Evolutionary conservation across 495 filamentous ascomycete species (phyloP).

Genomic region (Lophiotrema nucula): DNA sequence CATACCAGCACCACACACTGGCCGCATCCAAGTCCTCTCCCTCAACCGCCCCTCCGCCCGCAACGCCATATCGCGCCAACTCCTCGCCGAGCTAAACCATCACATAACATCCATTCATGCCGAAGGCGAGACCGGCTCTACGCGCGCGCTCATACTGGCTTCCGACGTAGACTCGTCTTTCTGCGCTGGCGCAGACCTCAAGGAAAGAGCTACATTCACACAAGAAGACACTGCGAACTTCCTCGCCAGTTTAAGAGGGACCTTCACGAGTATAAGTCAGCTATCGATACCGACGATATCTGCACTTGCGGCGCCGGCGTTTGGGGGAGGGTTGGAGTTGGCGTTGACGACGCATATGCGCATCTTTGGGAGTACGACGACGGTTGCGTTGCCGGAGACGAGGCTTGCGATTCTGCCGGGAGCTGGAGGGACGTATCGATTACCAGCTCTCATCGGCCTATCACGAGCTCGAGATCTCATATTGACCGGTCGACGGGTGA

Average conservation of each 20-base stretch:
- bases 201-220: conserved; percentile 76
- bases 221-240: conserved; percentile 72
- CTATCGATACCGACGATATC: conserved; percentile 88
- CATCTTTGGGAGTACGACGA: conserved; percentile 69
- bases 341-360: conserved; percentile 83
- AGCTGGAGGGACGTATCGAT: conserved; percentile 85
- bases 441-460: conserved; percentile 73
- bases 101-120: conserved; percentile 66
- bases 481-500: conserved; percentile 77
- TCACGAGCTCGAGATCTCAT: conserved; percentile 77
- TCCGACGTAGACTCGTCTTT: conserved; percentile 78
- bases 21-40: conserved; percentile 82
- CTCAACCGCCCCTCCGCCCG: conserved; percentile 80
- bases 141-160: conserved; percentile 74
- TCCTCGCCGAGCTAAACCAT: conserved; percentile 67
- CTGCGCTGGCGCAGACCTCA: conserved; percentile 92
- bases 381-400: conserved; percentile 85
- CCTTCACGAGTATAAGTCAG: conserved; percentile 63
- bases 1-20: conserved; percentile 74
- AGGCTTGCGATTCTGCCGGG: conserved; percentile 90
- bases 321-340: conserved; percentile 91
- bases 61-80: conserved; percentile 81
- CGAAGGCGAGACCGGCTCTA: conserved; percentile 64
- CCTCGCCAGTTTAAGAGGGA: conserved; percentile 67
- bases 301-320: conserved; percentile 73